Base-by-base conservation (phyloP, 768 basidiomycete species). In the Boletus insuetus region DNA sequence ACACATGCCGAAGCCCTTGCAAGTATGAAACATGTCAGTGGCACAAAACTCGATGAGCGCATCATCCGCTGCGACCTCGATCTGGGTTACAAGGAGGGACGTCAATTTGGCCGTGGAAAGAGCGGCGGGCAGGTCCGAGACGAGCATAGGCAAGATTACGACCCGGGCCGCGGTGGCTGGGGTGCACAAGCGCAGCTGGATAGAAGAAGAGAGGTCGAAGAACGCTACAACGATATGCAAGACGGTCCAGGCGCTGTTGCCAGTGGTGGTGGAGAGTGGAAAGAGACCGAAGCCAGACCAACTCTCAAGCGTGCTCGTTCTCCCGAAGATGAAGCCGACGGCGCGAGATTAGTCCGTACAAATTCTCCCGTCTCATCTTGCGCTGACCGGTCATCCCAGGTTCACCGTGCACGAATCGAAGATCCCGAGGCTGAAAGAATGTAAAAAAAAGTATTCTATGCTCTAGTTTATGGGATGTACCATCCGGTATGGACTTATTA, bases 61-160 rank as follows among this genome's bases (percentile, higher is more conserved):
- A 92, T 99, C 63, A 96, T 99, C 59, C 89, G 97, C 45, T 98
- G 95, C 67, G 97, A 99, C 76, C 77, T 99, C 66, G 97, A 99
- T 76, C 79, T 94, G 26, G 97, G 97, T 7, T 99, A 98, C 74
- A 86, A 86, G 67, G 97, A 99, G 67, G 96, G 96, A 14, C 79
- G 97, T 58, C 97, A 99, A 73, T 99, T 98, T 59, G 97, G 97
- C 31, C 79, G 97, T 57, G 97, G 97, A 26, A 98, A 95, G 73
- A 95, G 92, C 60, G 97, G 97, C 32, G 97, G 97, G 3, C 95
- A 97, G 78, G 84, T 95, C 49, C 82, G 96, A 62, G 97, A 99
- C 67, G 97, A 99, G 68, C 97, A 97, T 69, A 77, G 97, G 58
- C 88, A 95, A 67, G 96, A 98, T 71, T 99, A 95, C 67, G 94